Conservation (phyloP, 331 rosid genomes). For the Dryas integrifolia region DNA sequence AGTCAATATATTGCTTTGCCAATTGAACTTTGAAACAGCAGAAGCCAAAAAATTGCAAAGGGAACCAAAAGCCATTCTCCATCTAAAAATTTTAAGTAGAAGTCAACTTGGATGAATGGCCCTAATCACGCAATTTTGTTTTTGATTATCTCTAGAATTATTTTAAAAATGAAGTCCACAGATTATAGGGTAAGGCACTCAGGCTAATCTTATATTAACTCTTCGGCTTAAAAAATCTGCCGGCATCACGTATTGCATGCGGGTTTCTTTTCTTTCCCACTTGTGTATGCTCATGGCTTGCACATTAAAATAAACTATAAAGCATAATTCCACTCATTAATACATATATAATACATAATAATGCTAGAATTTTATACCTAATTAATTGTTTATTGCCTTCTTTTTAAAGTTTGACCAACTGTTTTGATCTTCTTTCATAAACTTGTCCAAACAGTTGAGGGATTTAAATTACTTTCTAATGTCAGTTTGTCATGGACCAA, state of each 20-base stretch:
- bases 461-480: not conserved
- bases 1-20: not conserved
- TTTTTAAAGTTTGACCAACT: slow-evolving; percentile 14
- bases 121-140: not conserved
- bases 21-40: not conserved
- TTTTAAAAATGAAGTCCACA: not conserved
- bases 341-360: not conserved
- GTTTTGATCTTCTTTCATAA: slow-evolving; percentile 14
- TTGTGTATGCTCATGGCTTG: not conserved
- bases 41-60: not conserved
- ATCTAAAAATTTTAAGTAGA: not conserved
- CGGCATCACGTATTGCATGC: slow-evolving; percentile 5
- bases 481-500: not conserved
- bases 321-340: not conserved
- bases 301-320: not conserved
- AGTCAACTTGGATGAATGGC: slow-evolving; percentile 5
- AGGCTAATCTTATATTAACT: not conserved
- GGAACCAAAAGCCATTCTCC: not conserved
- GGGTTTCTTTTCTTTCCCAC: not conserved
- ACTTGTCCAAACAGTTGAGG: slow-evolving; percentile 1
- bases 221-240: slow-evolving; percentile 15
- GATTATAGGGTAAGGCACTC: not conserved
- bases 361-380: not conserved
- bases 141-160: not conserved
- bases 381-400: not conserved